Evolutionary conservation across 1,284 basidiomycete genomes (phyloP).

Genomic region (Puccinia horiana): DNA sequence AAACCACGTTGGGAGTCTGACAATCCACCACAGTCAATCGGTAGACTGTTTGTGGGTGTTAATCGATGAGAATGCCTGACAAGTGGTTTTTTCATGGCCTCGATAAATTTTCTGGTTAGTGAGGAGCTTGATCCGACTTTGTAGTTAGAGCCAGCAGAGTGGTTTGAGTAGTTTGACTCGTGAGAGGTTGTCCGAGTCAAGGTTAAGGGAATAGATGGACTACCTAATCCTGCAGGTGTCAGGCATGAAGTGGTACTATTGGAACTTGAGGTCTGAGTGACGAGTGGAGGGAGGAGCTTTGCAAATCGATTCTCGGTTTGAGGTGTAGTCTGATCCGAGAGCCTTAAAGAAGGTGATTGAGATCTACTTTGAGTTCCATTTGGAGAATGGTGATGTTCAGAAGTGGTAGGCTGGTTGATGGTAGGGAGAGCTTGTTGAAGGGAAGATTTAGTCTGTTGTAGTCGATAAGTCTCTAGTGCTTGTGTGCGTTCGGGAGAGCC

Average conservation of each 20-base stretch:
- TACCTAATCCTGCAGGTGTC: background rate
- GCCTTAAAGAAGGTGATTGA: background rate
- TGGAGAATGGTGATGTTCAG: background rate
- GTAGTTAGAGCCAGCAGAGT: background rate
- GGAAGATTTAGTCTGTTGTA: background rate
- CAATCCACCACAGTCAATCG: background rate
- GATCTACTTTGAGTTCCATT: background rate
- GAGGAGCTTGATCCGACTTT: background rate
- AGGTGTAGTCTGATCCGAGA: background rate
- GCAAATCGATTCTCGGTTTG: background rate
- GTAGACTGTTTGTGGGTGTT: constrained; percentile 19
- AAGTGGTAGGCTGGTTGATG: background rate
- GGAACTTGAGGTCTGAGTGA: background rate
- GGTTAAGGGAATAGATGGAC: background rate
- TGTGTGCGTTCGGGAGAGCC: constrained; percentile 8
- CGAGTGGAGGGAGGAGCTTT: constrained; percentile 17
- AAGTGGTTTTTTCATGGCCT: constrained; percentile 33
- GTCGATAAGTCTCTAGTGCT: constrained; percentile 22
- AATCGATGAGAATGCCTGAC: background rate
- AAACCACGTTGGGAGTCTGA: background rate
- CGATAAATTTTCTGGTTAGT: constrained; percentile 27
- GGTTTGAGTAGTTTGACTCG: constrained; percentile 16
- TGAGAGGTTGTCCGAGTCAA: constrained; percentile 11
- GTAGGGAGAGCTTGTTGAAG: background rate
- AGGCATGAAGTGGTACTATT: background rate